Evolutionary conservation across 257 asterid genomes (phyloP).

Genomic region (Salvia hispanica): DNA sequence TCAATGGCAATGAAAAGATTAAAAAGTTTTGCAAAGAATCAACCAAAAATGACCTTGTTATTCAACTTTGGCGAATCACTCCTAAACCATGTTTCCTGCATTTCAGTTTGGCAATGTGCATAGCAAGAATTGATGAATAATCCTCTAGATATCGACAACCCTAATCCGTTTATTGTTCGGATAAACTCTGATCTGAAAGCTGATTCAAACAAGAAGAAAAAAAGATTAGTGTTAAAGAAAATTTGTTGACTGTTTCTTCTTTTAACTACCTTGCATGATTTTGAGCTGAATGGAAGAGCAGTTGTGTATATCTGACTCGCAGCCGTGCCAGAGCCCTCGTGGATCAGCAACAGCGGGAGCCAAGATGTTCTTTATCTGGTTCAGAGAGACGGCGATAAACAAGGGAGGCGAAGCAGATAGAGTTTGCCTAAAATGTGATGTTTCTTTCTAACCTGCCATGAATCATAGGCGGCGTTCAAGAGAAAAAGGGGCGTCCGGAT

Average conservation of each 20-base stretch:
- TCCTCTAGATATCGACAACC: slow-evolving; percentile 65
- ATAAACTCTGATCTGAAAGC: slow-evolving; percentile 57
- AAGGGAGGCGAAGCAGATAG: background rate
- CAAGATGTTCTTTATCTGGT: slow-evolving; percentile 69
- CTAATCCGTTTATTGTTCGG: slow-evolving; percentile 47
- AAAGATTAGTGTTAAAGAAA: too few species aligned
- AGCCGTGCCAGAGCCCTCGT: slow-evolving; percentile 65
- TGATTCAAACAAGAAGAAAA: slow-evolving; percentile 20
- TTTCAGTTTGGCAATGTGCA: slow-evolving; percentile 88
- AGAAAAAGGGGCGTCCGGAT: slow-evolving; percentile 67
- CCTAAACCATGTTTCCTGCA: slow-evolving; percentile 69
- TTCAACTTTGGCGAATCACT: slow-evolving; percentile 60
- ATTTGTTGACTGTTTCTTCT: background rate
- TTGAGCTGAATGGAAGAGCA: slow-evolving; percentile 66
- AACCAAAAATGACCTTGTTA: slow-evolving; percentile 45
- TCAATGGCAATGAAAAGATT: background rate
- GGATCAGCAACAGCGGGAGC: slow-evolving; percentile 84
- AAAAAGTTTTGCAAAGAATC: too few species aligned
- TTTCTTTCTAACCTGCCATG: slow-evolving; percentile 78
- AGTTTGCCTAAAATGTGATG: slow-evolving; percentile 1
- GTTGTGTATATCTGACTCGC: slow-evolving; percentile 60
- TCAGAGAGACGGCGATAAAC: background rate
- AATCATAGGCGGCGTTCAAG: slow-evolving; percentile 73
- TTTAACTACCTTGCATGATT: slow-evolving; percentile 53
- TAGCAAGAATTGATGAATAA: slow-evolving; percentile 81